These are phyloP conservation scores for Pestalotiopsis sp. DNA, from an alignment of 2,329 filamentous ascomycete species.

Conservation along the genomic window DNA sequence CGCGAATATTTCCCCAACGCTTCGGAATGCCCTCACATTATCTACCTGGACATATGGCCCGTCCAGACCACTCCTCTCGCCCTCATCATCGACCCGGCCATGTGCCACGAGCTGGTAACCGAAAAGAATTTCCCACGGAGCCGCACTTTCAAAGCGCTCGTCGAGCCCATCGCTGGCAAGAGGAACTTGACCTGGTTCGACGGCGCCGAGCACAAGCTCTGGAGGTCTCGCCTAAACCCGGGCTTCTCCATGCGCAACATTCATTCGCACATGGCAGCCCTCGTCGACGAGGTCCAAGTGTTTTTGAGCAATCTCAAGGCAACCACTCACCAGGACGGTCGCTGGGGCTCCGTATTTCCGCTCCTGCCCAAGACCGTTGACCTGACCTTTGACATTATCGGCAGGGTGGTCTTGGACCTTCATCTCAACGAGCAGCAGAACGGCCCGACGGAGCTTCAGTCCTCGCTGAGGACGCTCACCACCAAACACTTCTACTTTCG, in stretches of 20 bases:
- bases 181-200: conserved; percentile 34
- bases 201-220: conserved; percentile 36
- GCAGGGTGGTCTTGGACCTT: conserved; percentile 21
- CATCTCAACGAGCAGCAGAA: conserved; percentile 12
- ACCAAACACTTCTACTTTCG: conserved; percentile 15
- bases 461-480: conserved; percentile 12
- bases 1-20: conserved; percentile 25
- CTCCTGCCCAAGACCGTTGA: conserved; percentile 24
- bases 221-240: conserved; percentile 35
- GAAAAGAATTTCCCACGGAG: conserved; percentile 32
- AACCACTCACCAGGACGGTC: conserved; percentile 13
- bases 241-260: conserved; percentile 37
- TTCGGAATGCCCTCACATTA: conserved; percentile 27
- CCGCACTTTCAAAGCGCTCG: conserved; percentile 19
- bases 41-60: conserved; percentile 36
- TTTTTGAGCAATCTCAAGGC: conserved; percentile 22
- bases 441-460: conserved; percentile 11
- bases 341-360: conserved; percentile 20
- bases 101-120: conserved; percentile 36
- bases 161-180: conserved; percentile 28
- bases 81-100: conserved; percentile 33
- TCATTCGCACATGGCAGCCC: conserved; percentile 28
- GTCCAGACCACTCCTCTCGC: conserved; percentile 30
- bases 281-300: conserved; percentile 27
- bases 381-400: conserved; percentile 25